phyloP scores from a whole-genome alignment of 2,329 filamentous ascomycete species.

The Diaporthe vaccinii region DNA sequence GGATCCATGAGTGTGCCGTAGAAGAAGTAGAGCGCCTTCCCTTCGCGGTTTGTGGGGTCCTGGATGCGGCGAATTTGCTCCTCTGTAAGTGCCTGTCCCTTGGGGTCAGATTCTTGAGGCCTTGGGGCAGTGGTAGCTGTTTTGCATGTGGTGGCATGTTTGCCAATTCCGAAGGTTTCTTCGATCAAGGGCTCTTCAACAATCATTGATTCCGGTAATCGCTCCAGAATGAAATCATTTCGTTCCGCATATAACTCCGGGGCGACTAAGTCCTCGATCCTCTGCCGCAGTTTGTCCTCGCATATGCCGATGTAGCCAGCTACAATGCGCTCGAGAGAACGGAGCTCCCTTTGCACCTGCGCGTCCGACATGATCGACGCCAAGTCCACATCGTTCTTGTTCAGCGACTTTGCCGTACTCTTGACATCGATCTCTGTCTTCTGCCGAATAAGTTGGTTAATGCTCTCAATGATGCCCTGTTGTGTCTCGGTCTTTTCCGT shows the following conservation, averaged over 20 bases:
- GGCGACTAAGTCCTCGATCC: neutral
- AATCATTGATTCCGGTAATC: conserved; percentile 14
- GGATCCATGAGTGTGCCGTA: conserved; percentile 22
- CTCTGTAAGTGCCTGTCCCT: neutral
- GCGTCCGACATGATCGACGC: conserved; percentile 6
- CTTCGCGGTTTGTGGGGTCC: neutral
- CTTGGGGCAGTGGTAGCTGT: neutral
- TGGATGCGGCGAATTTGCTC: neutral
- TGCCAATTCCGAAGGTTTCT: neutral
- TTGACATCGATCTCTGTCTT: conserved; percentile 3
- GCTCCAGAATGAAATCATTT: neutral
- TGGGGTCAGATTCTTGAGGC: neutral
- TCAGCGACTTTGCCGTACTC: neutral
- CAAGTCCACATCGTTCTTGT: neutral
- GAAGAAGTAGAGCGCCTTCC: neutral
- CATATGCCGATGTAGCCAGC: conserved; percentile 15
- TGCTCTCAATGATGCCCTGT: neutral
- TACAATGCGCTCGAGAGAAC: conserved; percentile 1
- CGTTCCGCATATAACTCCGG: neutral
- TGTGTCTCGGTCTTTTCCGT: neutral
- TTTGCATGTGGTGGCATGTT: neutral
- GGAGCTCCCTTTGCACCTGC: conserved; percentile 7
- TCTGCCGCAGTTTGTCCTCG: conserved; percentile 10
- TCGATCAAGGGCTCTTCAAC: conserved; percentile 8
- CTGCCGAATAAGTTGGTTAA: neutral